Evolutionary conservation across 2,329 filamentous ascomycete species (phyloP).

Genomic region (Dactylellina drechsleri): DNA sequence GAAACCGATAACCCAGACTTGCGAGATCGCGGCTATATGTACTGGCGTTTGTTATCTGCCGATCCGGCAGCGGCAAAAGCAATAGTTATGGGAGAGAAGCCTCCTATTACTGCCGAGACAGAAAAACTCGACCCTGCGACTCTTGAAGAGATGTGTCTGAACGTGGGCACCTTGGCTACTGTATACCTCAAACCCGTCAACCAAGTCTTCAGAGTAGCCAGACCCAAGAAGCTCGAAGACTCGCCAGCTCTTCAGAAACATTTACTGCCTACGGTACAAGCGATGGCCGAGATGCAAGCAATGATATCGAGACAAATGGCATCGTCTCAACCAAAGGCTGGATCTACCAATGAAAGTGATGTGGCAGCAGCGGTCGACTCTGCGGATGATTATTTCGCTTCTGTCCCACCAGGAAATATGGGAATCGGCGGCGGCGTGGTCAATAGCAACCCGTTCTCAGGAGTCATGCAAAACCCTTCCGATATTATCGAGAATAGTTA

Average conservation of each 20-base stretch:
- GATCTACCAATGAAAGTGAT: slow-evolving; percentile 69
- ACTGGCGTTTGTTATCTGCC: slow-evolving; percentile 94
- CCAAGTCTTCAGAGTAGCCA: slow-evolving; percentile 90
- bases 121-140: slow-evolving; percentile 92
- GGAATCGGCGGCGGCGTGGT: slow-evolving; percentile 49
- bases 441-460: slow-evolving; percentile 50
- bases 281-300: slow-evolving; percentile 59
- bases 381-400: slow-evolving; percentile 60
- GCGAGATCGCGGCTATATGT: slow-evolving; percentile 97
- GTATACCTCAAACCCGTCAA: slow-evolving; percentile 98
- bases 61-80: slow-evolving; percentile 86
- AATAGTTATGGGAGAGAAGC: slow-evolving; percentile 97
- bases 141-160: slow-evolving; percentile 95
- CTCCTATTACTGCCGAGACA: slow-evolving; percentile 92
- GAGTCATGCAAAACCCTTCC: slow-evolving; percentile 51
- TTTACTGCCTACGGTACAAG: slow-evolving; percentile 67
- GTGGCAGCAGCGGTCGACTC: slow-evolving; percentile 67
- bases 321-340: slow-evolving; percentile 70
- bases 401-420: slow-evolving; percentile 54
- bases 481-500: slow-evolving; percentile 53
- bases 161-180: slow-evolving; percentile 93
- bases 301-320: slow-evolving; percentile 63
- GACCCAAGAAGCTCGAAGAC: slow-evolving; percentile 80
- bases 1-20: slow-evolving; percentile 99
- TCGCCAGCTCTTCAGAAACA: slow-evolving; percentile 86